Evolutionary conservation across 768 basidiomycete genomes (phyloP).

Genomic region (Xerocomus brunneocitrinus): DNA sequence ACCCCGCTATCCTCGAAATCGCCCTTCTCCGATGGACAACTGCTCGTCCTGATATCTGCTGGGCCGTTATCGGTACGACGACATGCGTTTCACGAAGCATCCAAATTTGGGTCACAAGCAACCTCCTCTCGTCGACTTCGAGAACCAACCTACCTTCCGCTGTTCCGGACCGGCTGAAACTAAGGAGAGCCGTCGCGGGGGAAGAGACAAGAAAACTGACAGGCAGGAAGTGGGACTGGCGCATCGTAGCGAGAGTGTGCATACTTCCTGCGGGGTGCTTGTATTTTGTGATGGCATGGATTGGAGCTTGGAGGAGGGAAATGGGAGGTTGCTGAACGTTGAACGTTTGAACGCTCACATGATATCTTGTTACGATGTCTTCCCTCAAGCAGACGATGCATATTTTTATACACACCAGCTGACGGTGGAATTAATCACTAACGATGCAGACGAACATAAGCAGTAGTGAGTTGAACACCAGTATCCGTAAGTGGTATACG

Average conservation of each 20-base stretch:
- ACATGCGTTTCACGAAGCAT: slow-evolving; percentile 79
- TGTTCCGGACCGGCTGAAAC: slow-evolving; percentile 21
- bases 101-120: slow-evolving; percentile 95
- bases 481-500: no score
- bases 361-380: background rate
- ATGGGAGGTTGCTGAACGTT: slow-evolving; percentile 17
- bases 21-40: slow-evolving; percentile 40
- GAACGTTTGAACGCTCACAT: no score
- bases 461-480: no score
- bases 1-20: slow-evolving; percentile 19
- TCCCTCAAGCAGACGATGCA: no score
- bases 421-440: background rate
- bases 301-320: slow-evolving; percentile 40
- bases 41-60: slow-evolving; percentile 74
- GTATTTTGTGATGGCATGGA: slow-evolving; percentile 82
- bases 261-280: slow-evolving; percentile 67
- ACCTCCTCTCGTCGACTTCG: slow-evolving; percentile 43
- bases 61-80: slow-evolving; percentile 87
- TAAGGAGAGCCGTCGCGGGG: slow-evolving; percentile 10
- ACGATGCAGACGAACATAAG: background rate
- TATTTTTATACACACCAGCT: background rate
- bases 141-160: slow-evolving; percentile 3
- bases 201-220: slow-evolving; percentile 28
- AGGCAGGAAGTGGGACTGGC: slow-evolving; percentile 79
- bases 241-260: slow-evolving; percentile 62